Evolutionary conservation across 345 rosid genomes (phyloP), one percentile per base, ranked within the genome.

Genomic region (Erucastrum elatum): DNA sequence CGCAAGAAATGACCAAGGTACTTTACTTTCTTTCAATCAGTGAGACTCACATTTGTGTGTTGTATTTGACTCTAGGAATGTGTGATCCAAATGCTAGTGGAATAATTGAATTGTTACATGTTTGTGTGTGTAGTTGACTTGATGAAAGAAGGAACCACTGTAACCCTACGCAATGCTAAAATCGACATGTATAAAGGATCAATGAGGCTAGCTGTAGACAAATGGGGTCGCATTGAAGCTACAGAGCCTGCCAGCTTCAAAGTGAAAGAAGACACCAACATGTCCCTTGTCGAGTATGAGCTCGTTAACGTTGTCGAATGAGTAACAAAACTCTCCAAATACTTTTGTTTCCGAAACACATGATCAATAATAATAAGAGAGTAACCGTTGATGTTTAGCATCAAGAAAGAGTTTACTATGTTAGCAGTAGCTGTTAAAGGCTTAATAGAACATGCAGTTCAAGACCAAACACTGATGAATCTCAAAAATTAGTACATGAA

Each of bases 1-100:
- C 0, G 97, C 99, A 64, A 89, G 98, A 75, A 91, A 91, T 85
- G 98, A 91, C 77, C 99, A 91, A 93, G 99, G 98, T 92, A 49
- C 17, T 27, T 64, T 5, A 53, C 59, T 53, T 53, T 53, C 16
- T 15, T 53, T 49, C 59, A 15, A 59, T 26, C 58, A 16, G 4
- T 16, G 53, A 39, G 33, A 66, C 55, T 66, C 5, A 39, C 55
- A 33, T 66, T 21, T 60, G 56, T 41, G 27, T 39, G 12, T 35
- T 2, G 25, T 33, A 5, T 68, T 31, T 5, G 25, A 11, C 8
- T 11, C 8, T 5, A 64, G 21, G 39, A 12, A 17, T 30, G 68
- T 75, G 16, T 44, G 33, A 34, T 62, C 25, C 56, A 34, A 0
- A 35, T n/a, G 25, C n/a, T 53, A 51, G 63, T 64, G 5, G 5